phyloP scores from a whole-genome alignment of 371 early-diverging fungal species.

The Dichotomocladium elegans region DNA sequence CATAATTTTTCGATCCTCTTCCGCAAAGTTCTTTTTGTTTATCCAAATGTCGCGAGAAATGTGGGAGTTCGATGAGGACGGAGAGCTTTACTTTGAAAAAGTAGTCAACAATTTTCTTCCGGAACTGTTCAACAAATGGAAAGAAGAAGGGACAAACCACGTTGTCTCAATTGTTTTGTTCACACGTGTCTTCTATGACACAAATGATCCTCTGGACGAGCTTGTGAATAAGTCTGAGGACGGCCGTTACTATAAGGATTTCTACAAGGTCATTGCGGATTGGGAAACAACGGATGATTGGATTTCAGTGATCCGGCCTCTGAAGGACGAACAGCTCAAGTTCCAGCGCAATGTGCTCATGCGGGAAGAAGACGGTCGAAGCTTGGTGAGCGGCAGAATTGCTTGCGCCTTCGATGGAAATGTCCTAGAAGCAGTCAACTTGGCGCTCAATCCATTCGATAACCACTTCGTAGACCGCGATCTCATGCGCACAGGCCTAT shows the following conservation, averaged over 20 bases:
- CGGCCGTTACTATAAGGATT: slow-evolving; percentile 79
- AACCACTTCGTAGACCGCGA: slow-evolving; percentile 93
- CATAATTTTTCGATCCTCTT: slow-evolving; percentile 91
- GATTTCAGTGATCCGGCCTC: slow-evolving; percentile 68
- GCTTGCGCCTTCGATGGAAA: slow-evolving; percentile 86
- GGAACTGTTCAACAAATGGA: slow-evolving; percentile 88
- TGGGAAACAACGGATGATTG: slow-evolving; percentile 91
- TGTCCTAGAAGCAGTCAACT: slow-evolving; percentile 91
- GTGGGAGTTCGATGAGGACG: slow-evolving; percentile 97
- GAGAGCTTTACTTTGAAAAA: slow-evolving; percentile 90
- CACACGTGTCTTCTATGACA: slow-evolving; percentile 79
- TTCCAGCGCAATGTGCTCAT: slow-evolving; percentile 79
- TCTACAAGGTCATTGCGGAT: slow-evolving; percentile 91
- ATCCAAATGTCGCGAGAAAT: slow-evolving; percentile 95
- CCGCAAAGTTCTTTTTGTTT: slow-evolving; percentile 90
- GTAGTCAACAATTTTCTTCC: slow-evolving; percentile 87
- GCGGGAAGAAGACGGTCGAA: slow-evolving; percentile 40
- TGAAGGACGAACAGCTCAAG: slow-evolving; percentile 78
- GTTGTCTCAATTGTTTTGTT: slow-evolving; percentile 94
- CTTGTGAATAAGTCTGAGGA: slow-evolving; percentile 46
- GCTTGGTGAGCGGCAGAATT: slow-evolving; percentile 61
- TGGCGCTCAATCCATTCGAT: slow-evolving; percentile 92
- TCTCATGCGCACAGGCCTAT: slow-evolving; percentile 86
- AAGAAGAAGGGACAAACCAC: slow-evolving; percentile 82
- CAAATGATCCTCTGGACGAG: slow-evolving; percentile 46